Conservation (phyloP, 163 green algal species). For the Chlamydomonas reinhardtii region DNA sequence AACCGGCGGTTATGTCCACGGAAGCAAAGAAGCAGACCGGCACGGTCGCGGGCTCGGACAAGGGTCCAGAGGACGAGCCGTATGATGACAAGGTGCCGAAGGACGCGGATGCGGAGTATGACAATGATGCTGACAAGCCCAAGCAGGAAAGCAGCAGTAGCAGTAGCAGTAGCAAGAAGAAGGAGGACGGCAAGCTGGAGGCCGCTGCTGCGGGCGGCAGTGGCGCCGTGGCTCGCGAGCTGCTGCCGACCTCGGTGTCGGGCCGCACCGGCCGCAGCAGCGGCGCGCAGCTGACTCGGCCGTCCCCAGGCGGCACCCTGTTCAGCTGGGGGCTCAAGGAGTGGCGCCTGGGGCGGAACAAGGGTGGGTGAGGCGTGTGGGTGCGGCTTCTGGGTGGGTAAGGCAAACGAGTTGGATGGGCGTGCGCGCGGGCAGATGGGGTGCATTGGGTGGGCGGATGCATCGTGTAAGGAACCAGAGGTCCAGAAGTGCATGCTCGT, state of each 20-base stretch:
- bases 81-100: not conserved
- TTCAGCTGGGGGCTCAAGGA: constrained; percentile 69
- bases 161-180: not conserved
- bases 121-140: not conserved
- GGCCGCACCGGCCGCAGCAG: constrained; percentile 42
- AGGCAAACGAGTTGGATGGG: too few species aligned
- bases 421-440: too few species aligned
- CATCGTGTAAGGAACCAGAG: too few species aligned
- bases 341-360: constrained; percentile 46
- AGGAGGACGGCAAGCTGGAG: not conserved
- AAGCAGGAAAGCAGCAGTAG: not conserved
- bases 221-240: not conserved
- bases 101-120: too few species aligned
- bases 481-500: too few species aligned
- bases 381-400: too few species aligned
- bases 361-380: not conserved
- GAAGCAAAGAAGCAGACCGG: not conserved
- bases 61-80: not conserved
- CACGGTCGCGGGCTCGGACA: not conserved
- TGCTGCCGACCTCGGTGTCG: not conserved
- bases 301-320: constrained; percentile 43
- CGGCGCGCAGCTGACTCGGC: constrained; percentile 45
- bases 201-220: too few species aligned
- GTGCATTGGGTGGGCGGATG: too few species aligned
- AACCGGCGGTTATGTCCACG: not conserved